Percentiles rank a stretch among this genome's conserved stretches.
These are phyloP conservation scores for Yamadazyma takamatsuzukensis DNA, from an alignment of 805 yeast species.

Conservation along the genomic window DNA sequence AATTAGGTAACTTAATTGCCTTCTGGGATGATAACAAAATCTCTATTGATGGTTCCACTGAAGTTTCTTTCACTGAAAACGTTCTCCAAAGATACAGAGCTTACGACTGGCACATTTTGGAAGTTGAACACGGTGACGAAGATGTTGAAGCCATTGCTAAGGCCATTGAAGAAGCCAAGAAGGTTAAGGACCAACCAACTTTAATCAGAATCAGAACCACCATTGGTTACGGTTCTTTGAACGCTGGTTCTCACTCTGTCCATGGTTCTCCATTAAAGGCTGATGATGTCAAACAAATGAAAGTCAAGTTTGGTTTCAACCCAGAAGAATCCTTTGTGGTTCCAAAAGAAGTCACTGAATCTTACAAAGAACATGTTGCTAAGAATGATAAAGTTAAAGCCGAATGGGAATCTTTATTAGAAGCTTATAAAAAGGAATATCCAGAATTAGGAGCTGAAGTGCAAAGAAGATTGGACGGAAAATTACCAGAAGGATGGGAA, in stretches of 20 bases:
- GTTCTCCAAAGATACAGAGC: slow-evolving; percentile 80
- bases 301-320: slow-evolving; percentile 80
- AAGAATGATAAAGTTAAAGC: slow-evolving; percentile 66
- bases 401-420: slow-evolving; percentile 69
- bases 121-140: slow-evolving; percentile 75
- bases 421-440: slow-evolving; percentile 59
- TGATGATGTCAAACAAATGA: slow-evolving; percentile 86
- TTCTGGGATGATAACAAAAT: slow-evolving; percentile 96
- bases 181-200: slow-evolving; percentile 75
- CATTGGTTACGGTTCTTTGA: slow-evolving; percentile 89
- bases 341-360: slow-evolving; percentile 77
- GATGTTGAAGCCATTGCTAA: slow-evolving; percentile 66
- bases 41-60: slow-evolving; percentile 92
- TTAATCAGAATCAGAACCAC: slow-evolving; percentile 84
- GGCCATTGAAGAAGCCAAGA: slow-evolving; percentile 82
- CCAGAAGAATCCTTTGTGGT: slow-evolving; percentile 76
- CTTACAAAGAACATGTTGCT: slow-evolving; percentile 53
- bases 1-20: slow-evolving; percentile 88
- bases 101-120: slow-evolving; percentile 87
- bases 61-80: slow-evolving; percentile 89
- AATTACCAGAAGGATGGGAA: slow-evolving; percentile 83
- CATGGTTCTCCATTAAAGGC: slow-evolving; percentile 96
- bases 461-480: slow-evolving; percentile 68
- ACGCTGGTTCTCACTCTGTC: slow-evolving; percentile 83
- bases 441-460: slow-evolving; percentile 78